A percentile compares a stretch with the other conserved stretches of the same genome.
Evolutionary conservation across 352 stramenopile genomes (phyloP).

Genomic region (Phytophthora megakarya): DNA sequence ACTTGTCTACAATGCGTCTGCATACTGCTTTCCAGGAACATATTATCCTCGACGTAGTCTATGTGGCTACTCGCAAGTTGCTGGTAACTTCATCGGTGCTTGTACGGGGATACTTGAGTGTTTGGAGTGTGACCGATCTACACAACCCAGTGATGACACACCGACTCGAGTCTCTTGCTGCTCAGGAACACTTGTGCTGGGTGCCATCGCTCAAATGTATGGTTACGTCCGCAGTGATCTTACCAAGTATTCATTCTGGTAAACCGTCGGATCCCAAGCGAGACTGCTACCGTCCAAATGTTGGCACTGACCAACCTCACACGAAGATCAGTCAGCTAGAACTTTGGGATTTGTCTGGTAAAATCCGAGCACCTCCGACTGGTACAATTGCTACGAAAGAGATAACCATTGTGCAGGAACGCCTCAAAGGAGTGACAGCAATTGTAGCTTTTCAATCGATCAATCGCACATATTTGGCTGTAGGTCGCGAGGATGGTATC

Average conservation of each 20-base stretch:
- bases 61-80: conserved; percentile 47
- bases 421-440: conserved; percentile 57
- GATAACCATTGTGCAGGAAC: conserved; percentile 41
- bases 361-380: conserved; percentile 24
- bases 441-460: conserved; percentile 51
- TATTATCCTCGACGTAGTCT: conserved; percentile 58
- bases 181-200: conserved; percentile 67
- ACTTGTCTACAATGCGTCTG: conserved; percentile 67
- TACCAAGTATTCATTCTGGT: conserved; percentile 35
- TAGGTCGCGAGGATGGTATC: conserved; percentile 62
- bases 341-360: conserved; percentile 59
- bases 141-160: conserved; percentile 65
- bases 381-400: conserved; percentile 36
- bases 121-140: conserved; percentile 61
- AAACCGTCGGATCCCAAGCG: conserved; percentile 19
- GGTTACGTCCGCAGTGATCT: conserved; percentile 52
- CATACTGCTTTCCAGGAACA: conserved; percentile 83
- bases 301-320: conserved; percentile 29
- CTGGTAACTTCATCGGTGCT: conserved; percentile 69
- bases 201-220: conserved; percentile 57
- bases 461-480: conserved; percentile 57
- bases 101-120: conserved; percentile 52
- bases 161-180: conserved; percentile 56
- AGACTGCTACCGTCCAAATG: conserved; percentile 43
- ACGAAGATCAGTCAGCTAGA: conserved; percentile 64